Evolutionary conservation across 805 yeast species (phyloP).

Genomic region (Candida nemodendra): DNA sequence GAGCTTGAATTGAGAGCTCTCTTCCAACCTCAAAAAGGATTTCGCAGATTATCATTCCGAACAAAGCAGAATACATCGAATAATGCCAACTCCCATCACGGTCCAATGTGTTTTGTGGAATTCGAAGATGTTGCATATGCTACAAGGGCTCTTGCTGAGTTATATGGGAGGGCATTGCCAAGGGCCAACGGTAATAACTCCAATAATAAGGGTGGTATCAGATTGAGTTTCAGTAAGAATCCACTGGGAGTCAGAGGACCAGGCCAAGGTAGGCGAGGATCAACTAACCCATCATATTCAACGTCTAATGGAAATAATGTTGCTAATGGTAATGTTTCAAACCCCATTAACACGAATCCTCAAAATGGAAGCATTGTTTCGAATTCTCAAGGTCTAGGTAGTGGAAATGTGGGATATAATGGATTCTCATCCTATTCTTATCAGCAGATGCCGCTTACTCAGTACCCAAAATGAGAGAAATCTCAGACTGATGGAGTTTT

Average conservation of each 20-base stretch:
- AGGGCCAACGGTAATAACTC: constrained; percentile 54
- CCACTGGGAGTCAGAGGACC: constrained; percentile 93
- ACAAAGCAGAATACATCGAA: constrained; percentile 50
- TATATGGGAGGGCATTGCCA: constrained; percentile 89
- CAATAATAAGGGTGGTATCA: constrained; percentile 79
- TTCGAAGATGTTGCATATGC: constrained; percentile 95
- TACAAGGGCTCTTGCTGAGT: constrained; percentile 87
- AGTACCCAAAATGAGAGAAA: constrained; percentile 23
- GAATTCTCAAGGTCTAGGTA: constrained; percentile 9
- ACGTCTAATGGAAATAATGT: constrained; percentile 12
- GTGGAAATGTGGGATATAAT: constrained; percentile 11
- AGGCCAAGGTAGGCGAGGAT: constrained; percentile 31
- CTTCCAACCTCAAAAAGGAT: constrained; percentile 87
- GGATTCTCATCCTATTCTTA: constrained; percentile 20
- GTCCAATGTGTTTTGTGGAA: constrained; percentile 99
- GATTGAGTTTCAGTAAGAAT: constrained; percentile 91
- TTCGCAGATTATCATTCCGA: constrained; percentile 87
- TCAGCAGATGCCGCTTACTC: constrained; percentile 24
- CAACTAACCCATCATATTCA: constrained; percentile 17
- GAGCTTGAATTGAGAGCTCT: constrained; percentile 87
- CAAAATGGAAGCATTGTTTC: constrained; percentile 11
- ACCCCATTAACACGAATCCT: constrained; percentile 6
- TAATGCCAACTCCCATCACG: constrained; percentile 54
- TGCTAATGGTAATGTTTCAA: constrained; percentile 5
- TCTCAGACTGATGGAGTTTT: too few relatives aligned